Conservation (phyloP, 2,329 filamentous ascomycete genomes). For the Malbranchea zuffiana region DNA sequence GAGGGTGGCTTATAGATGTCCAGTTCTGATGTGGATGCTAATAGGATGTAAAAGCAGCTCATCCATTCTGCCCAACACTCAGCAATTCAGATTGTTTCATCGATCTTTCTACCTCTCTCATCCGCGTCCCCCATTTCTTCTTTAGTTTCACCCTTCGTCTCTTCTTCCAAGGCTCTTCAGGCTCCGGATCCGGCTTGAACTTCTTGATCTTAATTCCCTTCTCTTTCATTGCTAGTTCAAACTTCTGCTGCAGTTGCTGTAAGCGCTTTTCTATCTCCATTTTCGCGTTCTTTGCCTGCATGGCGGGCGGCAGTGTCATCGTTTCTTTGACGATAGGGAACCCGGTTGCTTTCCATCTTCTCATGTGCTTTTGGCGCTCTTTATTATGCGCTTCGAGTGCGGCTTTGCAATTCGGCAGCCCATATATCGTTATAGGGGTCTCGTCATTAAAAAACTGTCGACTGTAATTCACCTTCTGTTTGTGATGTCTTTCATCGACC, state of each 20-base stretch:
- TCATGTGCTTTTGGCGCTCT: background rate
- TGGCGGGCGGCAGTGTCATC: background rate
- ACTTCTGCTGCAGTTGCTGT: background rate
- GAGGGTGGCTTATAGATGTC: too few species aligned
- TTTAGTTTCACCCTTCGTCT: background rate
- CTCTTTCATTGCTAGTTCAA: slow-evolving; percentile 1
- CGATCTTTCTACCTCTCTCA: too few species aligned
- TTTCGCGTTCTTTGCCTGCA: background rate
- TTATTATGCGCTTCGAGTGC: background rate
- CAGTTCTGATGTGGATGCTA: too few species aligned
- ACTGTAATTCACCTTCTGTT: too few species aligned
- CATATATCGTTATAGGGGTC: too few species aligned
- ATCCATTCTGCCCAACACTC: too few species aligned
- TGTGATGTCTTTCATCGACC: too few species aligned
- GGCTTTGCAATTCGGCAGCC: background rate
- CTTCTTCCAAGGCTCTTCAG: background rate
- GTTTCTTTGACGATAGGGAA: background rate
- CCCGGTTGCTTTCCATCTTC: background rate
- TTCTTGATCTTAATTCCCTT: slow-evolving; percentile 1
- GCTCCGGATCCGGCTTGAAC: background rate
- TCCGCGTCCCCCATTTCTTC: too few species aligned
- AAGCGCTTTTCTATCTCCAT: background rate
- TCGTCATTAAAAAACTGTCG: too few species aligned
- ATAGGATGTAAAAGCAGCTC: too few species aligned
- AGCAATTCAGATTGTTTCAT: too few species aligned